These are phyloP conservation scores for Wallemia hederae DNA, from an alignment of 1,284 basidiomycete genomes.

Conservation along the genomic window DNA sequence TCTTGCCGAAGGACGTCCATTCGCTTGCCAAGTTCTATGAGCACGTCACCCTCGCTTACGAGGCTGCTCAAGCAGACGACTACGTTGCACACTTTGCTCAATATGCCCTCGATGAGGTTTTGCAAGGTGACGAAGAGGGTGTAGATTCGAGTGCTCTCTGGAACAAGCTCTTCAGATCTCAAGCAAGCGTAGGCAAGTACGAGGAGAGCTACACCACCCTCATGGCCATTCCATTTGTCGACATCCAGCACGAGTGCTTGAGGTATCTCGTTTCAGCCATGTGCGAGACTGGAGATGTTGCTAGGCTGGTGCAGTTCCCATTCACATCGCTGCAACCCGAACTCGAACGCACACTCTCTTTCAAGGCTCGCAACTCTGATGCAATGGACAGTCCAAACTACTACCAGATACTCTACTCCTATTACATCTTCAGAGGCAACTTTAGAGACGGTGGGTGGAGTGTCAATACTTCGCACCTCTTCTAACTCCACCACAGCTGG, in stretches of 20 bases:
- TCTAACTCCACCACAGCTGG: constrained; percentile 27
- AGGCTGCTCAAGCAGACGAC: constrained; percentile 24
- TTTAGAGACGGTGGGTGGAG: constrained; percentile 44
- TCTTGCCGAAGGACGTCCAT: constrained; percentile 25
- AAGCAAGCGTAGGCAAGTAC: constrained; percentile 38
- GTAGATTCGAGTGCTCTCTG: constrained; percentile 35
- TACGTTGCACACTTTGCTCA: constrained; percentile 45
- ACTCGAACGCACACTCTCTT: constrained; percentile 63
- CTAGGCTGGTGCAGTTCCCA: constrained; percentile 48
- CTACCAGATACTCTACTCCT: constrained; percentile 77
- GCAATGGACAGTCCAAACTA: constrained; percentile 62
- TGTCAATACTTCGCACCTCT: constrained; percentile 2
- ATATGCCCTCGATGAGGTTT: constrained; percentile 38
- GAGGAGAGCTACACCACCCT: constrained; percentile 60
- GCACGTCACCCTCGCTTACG: constrained; percentile 44
- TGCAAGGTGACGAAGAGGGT: constrained; percentile 13
- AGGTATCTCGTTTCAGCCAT: constrained; percentile 59
- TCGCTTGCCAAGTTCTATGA: constrained; percentile 44
- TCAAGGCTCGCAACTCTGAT: constrained; percentile 83
- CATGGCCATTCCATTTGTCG: constrained; percentile 37
- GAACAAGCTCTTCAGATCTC: constrained; percentile 45
- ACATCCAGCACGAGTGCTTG: constrained; percentile 44
- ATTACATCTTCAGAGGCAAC: constrained; percentile 59
- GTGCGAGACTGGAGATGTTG: constrained; percentile 65
- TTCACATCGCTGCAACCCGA: constrained; percentile 63